A percentile compares a stretch with the other conserved stretches of the same genome.
These are phyloP conservation scores for Porcisia hertigi DNA, from an alignment of 208 protist species.

Conservation along the genomic window DNA sequence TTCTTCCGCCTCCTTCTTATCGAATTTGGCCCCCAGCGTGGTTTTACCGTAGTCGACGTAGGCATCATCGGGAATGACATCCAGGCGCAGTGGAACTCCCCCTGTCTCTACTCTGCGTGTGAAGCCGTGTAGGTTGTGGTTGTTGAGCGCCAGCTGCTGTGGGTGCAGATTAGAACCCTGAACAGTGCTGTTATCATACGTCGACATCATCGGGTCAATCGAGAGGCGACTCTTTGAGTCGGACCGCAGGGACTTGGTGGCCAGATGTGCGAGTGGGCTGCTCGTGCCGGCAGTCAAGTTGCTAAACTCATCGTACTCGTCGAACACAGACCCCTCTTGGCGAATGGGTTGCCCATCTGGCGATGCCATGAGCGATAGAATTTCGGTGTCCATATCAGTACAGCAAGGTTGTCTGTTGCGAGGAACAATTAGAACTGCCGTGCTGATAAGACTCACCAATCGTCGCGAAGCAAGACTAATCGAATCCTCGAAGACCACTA, in stretches of 20 bases:
- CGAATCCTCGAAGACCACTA: background rate
- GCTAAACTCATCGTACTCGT: constrained; percentile 55
- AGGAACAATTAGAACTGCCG: background rate
- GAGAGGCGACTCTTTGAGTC: constrained; percentile 24
- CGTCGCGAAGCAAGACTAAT: background rate
- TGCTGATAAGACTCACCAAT: background rate
- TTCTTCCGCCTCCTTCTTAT: constrained; percentile 1
- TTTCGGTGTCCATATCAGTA: constrained; percentile 19
- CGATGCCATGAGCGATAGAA: constrained; percentile 6
- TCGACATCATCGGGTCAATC: background rate
- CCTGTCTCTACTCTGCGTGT: constrained; percentile 33
- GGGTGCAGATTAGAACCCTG: constrained; percentile 9
- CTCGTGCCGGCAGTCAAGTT: constrained; percentile 41
- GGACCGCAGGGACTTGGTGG: constrained; percentile 5
- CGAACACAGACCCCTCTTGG: constrained; percentile 19
- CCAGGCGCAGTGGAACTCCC: constrained; percentile 41
- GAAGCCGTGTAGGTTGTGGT: constrained; percentile 47
- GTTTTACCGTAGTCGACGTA: constrained; percentile 19
- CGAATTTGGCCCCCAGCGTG: background rate
- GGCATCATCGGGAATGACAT: constrained; percentile 34
- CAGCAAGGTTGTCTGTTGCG: background rate
- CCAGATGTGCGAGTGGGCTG: constrained; percentile 12
- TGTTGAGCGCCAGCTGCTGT: constrained; percentile 46
- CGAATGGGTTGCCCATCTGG: constrained; percentile 10
- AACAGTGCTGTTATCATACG: constrained; percentile 1